phyloP scores from a whole-genome alignment of 1,139 yeast genomes.

The Fermentozyma sake region DNA sequence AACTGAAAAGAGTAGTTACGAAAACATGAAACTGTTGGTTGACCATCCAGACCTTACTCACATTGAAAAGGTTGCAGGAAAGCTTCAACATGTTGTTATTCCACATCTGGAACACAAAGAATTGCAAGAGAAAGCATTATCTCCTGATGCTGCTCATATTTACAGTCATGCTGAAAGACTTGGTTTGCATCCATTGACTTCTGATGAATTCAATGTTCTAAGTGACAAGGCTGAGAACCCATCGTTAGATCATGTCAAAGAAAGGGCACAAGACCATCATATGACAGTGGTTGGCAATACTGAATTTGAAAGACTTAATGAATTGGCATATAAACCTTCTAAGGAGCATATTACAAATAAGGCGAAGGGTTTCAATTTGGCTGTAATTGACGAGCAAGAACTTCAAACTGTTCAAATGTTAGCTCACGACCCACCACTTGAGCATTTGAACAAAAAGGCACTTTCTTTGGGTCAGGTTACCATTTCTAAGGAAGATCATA shows the following conservation, averaged over 20 bases:
- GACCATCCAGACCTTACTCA: conserved; percentile 4
- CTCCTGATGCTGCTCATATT: conserved; percentile 26
- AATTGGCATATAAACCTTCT: conserved; percentile 6
- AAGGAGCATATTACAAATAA: conserved; percentile 12
- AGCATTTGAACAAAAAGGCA: conserved; percentile 8
- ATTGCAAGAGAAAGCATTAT: conserved; percentile 11
- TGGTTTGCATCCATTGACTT: conserved; percentile 7
- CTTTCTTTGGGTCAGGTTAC: conserved; percentile 8
- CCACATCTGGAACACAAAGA: conserved; percentile 3
- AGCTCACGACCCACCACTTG: conserved; percentile 10
- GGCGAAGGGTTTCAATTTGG: conserved; percentile 15
- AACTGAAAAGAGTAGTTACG: conserved; percentile 1
- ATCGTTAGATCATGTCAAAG: conserved; percentile 9
- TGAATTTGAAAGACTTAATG: conserved; percentile 5
- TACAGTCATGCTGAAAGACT: conserved; percentile 9
- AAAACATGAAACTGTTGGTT: conserved; percentile 3
- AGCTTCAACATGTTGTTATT: conserved; percentile 4
- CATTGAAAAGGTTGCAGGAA: conserved; percentile 3
- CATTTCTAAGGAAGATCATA: conserved; percentile 11
- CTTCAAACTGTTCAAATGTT: conserved; percentile 5
- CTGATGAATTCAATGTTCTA: conserved; percentile 16
- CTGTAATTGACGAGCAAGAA: conserved; percentile 17
- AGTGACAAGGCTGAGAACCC: conserved; percentile 8
- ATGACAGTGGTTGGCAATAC: conserved; percentile 3
- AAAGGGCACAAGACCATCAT: conserved; percentile 10